Conservation (phyloP, 2,329 filamentous ascomycete genomes). For the Fusarium setosum region DNA sequence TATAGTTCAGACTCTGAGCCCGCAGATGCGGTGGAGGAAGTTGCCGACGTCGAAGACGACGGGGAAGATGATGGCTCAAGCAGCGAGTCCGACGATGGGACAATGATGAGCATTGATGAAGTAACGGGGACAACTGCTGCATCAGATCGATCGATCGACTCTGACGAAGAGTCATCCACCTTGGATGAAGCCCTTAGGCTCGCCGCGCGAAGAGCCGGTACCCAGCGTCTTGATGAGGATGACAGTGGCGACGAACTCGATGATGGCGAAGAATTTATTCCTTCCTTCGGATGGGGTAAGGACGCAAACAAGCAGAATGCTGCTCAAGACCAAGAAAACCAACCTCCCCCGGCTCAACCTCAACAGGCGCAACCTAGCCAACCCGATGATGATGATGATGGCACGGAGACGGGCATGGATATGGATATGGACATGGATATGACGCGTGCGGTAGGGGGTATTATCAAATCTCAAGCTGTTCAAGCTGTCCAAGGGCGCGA, state of each 20-base stretch:
- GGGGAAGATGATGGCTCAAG: slow-evolving; percentile 58
- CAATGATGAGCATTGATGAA: slow-evolving; percentile 86
- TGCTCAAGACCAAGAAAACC: slow-evolving; percentile 56
- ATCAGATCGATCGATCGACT: slow-evolving; percentile 69
- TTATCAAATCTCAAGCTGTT: slow-evolving; percentile 58
- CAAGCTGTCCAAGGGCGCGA: slow-evolving; percentile 54
- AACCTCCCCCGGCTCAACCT: slow-evolving; percentile 33
- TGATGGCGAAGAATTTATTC: slow-evolving; percentile 76
- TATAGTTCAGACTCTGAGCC: slow-evolving; percentile 76
- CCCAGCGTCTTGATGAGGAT: slow-evolving; percentile 70
- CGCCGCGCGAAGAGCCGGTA: slow-evolving; percentile 81
- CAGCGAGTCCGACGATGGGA: slow-evolving; percentile 77
- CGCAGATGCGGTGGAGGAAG: slow-evolving; percentile 65
- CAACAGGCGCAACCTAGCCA: slow-evolving; percentile 18
- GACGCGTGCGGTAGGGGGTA: slow-evolving; percentile 66
- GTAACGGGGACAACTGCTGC: slow-evolving; percentile 75
- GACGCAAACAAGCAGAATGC: slow-evolving; percentile 55
- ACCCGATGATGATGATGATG: slow-evolving; percentile 43
- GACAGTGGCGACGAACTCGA: slow-evolving; percentile 66
- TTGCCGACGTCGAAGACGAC: slow-evolving; percentile 63
- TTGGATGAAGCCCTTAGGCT: slow-evolving; percentile 82
- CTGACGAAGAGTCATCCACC: slow-evolving; percentile 74
- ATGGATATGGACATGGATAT: slow-evolving; percentile 67
- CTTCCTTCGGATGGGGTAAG: slow-evolving; percentile 80
- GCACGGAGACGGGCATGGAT: slow-evolving; percentile 53